Evolutionary conservation across 768 basidiomycete genomes (phyloP).

Genomic region (Rhizopogon vinicolor): DNA sequence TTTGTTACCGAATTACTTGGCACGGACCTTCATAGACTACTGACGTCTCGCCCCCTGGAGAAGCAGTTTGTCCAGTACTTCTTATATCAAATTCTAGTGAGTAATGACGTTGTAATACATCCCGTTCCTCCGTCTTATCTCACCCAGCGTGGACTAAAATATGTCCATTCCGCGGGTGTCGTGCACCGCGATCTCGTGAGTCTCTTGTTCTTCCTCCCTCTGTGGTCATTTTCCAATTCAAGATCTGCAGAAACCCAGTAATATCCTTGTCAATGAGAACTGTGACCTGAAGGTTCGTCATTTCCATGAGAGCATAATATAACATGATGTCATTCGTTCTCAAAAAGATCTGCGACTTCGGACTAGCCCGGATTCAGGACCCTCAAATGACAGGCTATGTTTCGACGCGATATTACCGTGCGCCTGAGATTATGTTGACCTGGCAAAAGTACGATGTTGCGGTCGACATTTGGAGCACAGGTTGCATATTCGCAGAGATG

Average conservation of each 20-base stretch:
- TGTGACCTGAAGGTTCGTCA: conserved; percentile 87
- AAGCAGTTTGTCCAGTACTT: conserved; percentile 99
- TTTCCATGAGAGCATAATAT: neutral
- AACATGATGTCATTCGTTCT: conserved; percentile 8
- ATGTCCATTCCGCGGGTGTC: conserved; percentile 98
- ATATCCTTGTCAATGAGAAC: conserved; percentile 99
- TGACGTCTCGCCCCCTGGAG: conserved; percentile 95
- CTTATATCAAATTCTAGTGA: conserved; percentile 94
- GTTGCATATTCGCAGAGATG: conserved; percentile 99
- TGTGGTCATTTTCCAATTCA: neutral
- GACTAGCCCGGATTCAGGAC: conserved; percentile 96
- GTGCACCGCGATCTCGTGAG: conserved; percentile 93
- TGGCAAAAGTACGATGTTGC: conserved; percentile 99
- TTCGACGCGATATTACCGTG: conserved; percentile 97
- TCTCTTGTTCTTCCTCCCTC: conserved; percentile 3
- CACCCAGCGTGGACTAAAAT: conserved; percentile 90
- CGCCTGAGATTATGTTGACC: conserved; percentile 99
- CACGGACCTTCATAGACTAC: conserved; percentile 94
- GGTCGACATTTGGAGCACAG: conserved; percentile 99
- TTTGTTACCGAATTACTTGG: conserved; percentile 98
- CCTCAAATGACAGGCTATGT: conserved; percentile 99
- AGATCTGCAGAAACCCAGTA: conserved; percentile 83
- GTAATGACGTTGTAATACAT: conserved; percentile 20
- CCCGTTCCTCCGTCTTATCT: conserved; percentile 4
- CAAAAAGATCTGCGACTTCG: conserved; percentile 93